Base-by-base conservation (phyloP, 345 rosid genomes). In the Raphanus raphanistrum region DNA sequence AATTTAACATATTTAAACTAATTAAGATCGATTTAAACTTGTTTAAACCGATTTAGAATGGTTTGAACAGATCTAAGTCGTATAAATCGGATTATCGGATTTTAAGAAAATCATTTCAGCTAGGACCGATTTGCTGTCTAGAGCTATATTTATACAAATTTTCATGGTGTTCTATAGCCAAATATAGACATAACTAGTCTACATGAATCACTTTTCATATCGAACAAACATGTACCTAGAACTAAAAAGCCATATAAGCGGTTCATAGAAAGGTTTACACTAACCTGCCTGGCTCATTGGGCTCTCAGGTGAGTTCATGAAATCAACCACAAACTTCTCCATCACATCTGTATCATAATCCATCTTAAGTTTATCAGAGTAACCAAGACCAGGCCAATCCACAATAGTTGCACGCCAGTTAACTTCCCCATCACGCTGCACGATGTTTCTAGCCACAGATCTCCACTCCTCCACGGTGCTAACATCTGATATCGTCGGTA, bases 341-440 rank as follows among this genome's bases (percentile, higher is more conserved):
- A 94, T 90, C 32, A 90, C 81, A 84, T 89, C 92, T 38, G 91
- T 90, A 69, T 84, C 87, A 72, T 92, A 94, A 76, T 94, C 93
- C 86, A 92, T 86, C 84, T 90, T 94, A 5, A 87, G 89, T 76
- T 88, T 82, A 68, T 86, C 92, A 35, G 98, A 91, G 79, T 80
- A 91, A 66, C 97, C 97, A 84, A 94, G 85, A 72, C 96, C 98
- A 17, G 96, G 98, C 98, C 98, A 94, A 77, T 94, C 98, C 66
- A 92, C 89, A 79, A 94, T 73, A 10, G 89, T 89, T 21, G 96
- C 91, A 29, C 89, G 89, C 94, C 90, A 92, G 64, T 87, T 89
- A 71, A 77, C 68, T 7, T 68, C 71, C 4, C 84, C 81, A 32
- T 77, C 72, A 0, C 81, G 87, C 71, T 85, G 84, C 64, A 89